Evolutionary conservation across 805 yeast genomes (phyloP).

Genomic region (Saturnispora ahearnii): DNA sequence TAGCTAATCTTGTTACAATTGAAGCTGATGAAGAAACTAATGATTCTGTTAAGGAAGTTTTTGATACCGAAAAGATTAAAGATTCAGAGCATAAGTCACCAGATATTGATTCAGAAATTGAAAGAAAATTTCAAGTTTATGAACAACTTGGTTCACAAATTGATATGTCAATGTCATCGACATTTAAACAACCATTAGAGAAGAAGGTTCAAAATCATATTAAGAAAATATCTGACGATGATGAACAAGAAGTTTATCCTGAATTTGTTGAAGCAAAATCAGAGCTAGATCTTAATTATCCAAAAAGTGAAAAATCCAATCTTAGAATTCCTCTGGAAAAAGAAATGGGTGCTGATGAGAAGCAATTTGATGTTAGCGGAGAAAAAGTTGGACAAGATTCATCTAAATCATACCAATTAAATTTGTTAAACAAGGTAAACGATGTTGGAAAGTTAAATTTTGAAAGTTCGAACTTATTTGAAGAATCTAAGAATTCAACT

Average conservation of each 20-base stretch:
- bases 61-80: background rate
- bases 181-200: background rate
- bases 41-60: no score
- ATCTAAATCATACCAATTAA: no score
- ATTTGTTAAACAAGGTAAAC: background rate
- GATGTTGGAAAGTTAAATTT: background rate
- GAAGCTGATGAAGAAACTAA: background rate
- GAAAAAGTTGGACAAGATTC: no score
- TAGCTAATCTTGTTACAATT: background rate
- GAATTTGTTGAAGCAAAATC: no score
- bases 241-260: no score
- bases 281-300: no score
- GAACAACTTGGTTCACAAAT: background rate
- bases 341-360: no score
- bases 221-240: no score
- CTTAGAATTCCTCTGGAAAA: no score
- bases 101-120: background rate
- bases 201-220: background rate
- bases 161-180: background rate
- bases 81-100: background rate
- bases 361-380: no score
- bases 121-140: background rate
- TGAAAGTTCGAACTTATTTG: background rate
- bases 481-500: background rate
- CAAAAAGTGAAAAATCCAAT: no score